Percentiles rank a stretch among this genome's conserved stretches.
Evolutionary conservation across 148 eudicot genomes (phyloP).

Genomic region (Cornus suecica): DNA sequence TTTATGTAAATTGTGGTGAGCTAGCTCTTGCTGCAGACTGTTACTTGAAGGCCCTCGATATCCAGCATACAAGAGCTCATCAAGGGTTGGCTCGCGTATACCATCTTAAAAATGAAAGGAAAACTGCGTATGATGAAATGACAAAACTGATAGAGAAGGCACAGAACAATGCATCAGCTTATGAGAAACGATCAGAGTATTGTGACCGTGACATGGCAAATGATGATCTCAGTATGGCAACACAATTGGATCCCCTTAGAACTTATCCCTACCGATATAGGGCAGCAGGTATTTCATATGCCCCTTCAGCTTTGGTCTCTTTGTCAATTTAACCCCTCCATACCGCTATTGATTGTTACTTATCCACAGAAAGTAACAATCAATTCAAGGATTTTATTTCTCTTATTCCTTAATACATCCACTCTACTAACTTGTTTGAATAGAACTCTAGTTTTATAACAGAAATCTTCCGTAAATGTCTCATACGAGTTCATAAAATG

Average conservation of each 20-base stretch:
- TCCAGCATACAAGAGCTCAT: slow-evolving; percentile 56
- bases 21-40: slow-evolving; percentile 43
- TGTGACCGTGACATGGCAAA: slow-evolving; percentile 43
- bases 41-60: slow-evolving; percentile 42
- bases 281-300: slow-evolving; percentile 37
- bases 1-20: slow-evolving; percentile 40
- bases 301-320: neutral
- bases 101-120: slow-evolving; percentile 31
- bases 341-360: too few species aligned
- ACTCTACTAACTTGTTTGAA: neutral
- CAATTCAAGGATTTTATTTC: neutral
- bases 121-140: slow-evolving; percentile 51
- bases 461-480: neutral
- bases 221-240: slow-evolving; percentile 41
- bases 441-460: neutral
- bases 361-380: neutral
- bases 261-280: slow-evolving; percentile 51
- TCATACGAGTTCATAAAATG: neutral
- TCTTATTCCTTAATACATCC: neutral
- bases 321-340: neutral
- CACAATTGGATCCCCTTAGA: slow-evolving; percentile 44
- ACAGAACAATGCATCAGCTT: slow-evolving; percentile 41
- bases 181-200: slow-evolving; percentile 53
- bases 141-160: slow-evolving; percentile 50
- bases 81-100: slow-evolving; percentile 57